Percentiles rank a stretch among this genome's conserved stretches.
These are phyloP conservation scores for Tetrahymena malaccensis DNA, from an alignment of 73 alveolate species.

Conservation along the genomic window DNA sequence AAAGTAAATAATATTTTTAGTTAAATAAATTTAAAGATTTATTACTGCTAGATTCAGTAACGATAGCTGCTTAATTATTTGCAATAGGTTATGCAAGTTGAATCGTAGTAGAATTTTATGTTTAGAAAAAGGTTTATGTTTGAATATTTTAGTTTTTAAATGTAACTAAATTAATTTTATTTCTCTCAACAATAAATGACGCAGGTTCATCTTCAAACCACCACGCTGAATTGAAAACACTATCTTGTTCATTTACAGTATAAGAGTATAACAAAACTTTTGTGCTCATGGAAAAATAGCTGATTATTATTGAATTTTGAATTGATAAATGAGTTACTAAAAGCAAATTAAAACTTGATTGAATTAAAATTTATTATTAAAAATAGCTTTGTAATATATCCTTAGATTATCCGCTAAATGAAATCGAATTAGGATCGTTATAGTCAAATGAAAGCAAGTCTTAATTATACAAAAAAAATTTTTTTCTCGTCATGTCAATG, in stretches of 20 bases:
- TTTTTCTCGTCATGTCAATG: neutral
- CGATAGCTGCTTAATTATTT: neutral
- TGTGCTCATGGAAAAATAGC: neutral
- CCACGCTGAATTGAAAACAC: neutral
- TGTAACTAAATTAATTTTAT: neutral
- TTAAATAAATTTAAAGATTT: too few species aligned
- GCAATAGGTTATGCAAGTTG: neutral
- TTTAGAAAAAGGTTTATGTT: neutral
- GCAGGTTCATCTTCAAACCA: neutral
- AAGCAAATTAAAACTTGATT: neutral
- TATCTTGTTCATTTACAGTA: neutral
- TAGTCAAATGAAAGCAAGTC: neutral
- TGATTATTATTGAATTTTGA: neutral
- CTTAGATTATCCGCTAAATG: neutral
- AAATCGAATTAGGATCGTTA: neutral
- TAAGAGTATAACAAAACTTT: neutral
- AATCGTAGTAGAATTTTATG: neutral
- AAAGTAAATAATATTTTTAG: too few species aligned
- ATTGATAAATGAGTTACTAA: neutral
- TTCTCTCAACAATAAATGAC: neutral
- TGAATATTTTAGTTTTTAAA: neutral
- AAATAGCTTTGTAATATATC: neutral
- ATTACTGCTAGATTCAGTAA: neutral
- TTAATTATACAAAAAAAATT: too few species aligned
- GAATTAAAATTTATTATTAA: neutral